Evolutionary conservation across 352 stramenopile genomes (phyloP).

Genomic region (Pythium sp.): DNA sequence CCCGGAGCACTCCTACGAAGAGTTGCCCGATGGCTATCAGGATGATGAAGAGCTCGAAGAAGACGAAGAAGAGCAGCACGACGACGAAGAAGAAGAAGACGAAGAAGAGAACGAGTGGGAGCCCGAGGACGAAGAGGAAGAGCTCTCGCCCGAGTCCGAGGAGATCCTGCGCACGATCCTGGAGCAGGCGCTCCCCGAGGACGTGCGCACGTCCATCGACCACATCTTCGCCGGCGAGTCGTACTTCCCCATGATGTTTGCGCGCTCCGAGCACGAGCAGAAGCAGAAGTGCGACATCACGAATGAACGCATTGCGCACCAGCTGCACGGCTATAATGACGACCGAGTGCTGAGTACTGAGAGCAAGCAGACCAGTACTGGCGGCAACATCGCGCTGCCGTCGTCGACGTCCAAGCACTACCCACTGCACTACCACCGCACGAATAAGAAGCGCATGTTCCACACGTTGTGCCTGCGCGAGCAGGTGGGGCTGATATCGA

Average conservation of each 20-base stretch:
- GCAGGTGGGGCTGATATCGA: conserved; percentile 57
- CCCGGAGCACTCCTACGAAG: conserved; percentile 14
- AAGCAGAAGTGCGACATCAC: conserved; percentile 44
- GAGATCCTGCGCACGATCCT: conserved; percentile 28
- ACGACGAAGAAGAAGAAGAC: conserved; percentile 6
- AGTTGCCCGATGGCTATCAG: background rate
- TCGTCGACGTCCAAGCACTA: conserved; percentile 18
- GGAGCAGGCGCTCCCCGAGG: conserved; percentile 38
- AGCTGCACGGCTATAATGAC: conserved; percentile 54
- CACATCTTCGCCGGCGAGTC: conserved; percentile 65
- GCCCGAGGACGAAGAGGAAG: conserved; percentile 27
- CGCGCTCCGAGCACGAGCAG: conserved; percentile 54
- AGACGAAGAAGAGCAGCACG: conserved; percentile 11
- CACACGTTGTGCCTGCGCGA: conserved; percentile 66
- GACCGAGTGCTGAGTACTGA: conserved; percentile 9
- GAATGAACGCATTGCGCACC: conserved; percentile 65
- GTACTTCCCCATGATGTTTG: conserved; percentile 60
- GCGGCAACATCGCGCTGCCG: background rate
- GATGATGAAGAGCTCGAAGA: conserved; percentile 6
- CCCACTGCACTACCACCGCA: conserved; percentile 24
- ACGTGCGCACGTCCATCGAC: conserved; percentile 51
- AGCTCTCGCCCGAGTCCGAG: conserved; percentile 27
- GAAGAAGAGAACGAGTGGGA: conserved; percentile 23
- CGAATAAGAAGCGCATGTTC: conserved; percentile 45
- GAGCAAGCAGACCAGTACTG: background rate